Conservation (phyloP, 371 early-diverging fungal species). For the Rhizomucor pusillus region DNA sequence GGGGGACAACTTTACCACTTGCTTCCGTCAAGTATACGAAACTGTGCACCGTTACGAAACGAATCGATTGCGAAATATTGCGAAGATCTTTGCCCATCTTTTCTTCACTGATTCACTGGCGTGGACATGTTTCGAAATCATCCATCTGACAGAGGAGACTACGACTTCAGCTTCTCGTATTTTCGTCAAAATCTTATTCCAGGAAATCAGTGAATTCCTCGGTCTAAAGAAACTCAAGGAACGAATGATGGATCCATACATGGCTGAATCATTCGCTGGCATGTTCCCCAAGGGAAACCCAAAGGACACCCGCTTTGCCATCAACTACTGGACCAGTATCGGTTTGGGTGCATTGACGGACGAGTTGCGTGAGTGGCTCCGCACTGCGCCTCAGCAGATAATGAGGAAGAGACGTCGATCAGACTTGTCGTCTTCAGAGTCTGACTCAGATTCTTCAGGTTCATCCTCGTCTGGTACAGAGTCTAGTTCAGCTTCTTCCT, state of each 20-base stretch:
- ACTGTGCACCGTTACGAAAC: slow-evolving; percentile 95
- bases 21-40: slow-evolving; percentile 84
- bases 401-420: slow-evolving; percentile 42
- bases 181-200: slow-evolving; percentile 93
- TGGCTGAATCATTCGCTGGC: slow-evolving; percentile 68
- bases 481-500: background rate
- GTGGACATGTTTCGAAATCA: slow-evolving; percentile 80
- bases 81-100: slow-evolving; percentile 89
- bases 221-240: slow-evolving; percentile 81
- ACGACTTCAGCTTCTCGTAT: slow-evolving; percentile 97
- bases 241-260: slow-evolving; percentile 67
- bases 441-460: background rate
- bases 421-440: slow-evolving; percentile 3
- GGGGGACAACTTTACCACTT: slow-evolving; percentile 71
- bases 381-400: slow-evolving; percentile 57
- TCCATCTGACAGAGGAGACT: slow-evolving; percentile 86
- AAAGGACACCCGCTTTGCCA: slow-evolving; percentile 90
- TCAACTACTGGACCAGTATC: slow-evolving; percentile 97
- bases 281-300: slow-evolving; percentile 92
- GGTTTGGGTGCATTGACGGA: slow-evolving; percentile 92
- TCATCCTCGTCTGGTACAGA: background rate
- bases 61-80: slow-evolving; percentile 90
- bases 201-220: slow-evolving; percentile 84
- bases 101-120: slow-evolving; percentile 83
- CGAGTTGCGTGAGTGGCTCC: slow-evolving; percentile 84